These are phyloP conservation scores for Pyricularia sp. DNA, from an alignment of 2,329 filamentous ascomycete species.

Conservation along the genomic window DNA sequence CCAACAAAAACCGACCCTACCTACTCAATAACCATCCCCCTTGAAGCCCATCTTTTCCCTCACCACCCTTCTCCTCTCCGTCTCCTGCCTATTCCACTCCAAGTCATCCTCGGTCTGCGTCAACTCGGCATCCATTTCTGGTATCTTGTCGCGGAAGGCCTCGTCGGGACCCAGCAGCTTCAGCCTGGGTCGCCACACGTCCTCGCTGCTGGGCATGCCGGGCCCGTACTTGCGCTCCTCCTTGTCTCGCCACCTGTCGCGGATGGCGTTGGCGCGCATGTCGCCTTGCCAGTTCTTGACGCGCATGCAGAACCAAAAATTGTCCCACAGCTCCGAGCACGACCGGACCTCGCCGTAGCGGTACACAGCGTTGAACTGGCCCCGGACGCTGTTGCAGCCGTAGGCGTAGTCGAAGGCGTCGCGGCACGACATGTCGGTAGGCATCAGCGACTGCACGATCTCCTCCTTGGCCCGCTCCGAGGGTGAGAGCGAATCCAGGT, in stretches of 20 bases:
- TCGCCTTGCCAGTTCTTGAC: slow-evolving; percentile 53
- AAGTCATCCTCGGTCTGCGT: slow-evolving; percentile 26
- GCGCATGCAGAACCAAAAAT: slow-evolving; percentile 98
- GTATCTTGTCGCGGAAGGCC: slow-evolving; percentile 26
- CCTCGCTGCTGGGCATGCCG: slow-evolving; percentile 66
- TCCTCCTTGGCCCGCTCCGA: slow-evolving; percentile 22
- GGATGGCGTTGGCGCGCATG: slow-evolving; percentile 52
- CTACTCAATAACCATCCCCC: slow-evolving; percentile 3
- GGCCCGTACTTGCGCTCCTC: slow-evolving; percentile 54
- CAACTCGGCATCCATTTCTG: slow-evolving; percentile 12
- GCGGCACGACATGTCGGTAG: slow-evolving; percentile 78
- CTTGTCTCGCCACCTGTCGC: slow-evolving; percentile 59
- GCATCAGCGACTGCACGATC: slow-evolving; percentile 62
- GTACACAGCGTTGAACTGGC: slow-evolving; percentile 88
- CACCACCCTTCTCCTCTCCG: slow-evolving; percentile 24
- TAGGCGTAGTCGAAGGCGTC: slow-evolving; percentile 87
- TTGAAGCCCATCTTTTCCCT: slow-evolving; percentile 22
- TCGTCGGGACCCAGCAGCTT: slow-evolving; percentile 43
- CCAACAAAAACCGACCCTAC: neutral
- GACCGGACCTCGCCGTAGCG: slow-evolving; percentile 68
- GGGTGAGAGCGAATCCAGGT: neutral
- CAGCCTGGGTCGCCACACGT: slow-evolving; percentile 74
- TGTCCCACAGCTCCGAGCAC: slow-evolving; percentile 80
- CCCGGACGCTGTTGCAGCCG: slow-evolving; percentile 85
- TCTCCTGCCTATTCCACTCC: slow-evolving; percentile 29